phyloP scores from a whole-genome alignment of 352 stramenopile genomes.

The Halophytophthora polymorphica region DNA sequence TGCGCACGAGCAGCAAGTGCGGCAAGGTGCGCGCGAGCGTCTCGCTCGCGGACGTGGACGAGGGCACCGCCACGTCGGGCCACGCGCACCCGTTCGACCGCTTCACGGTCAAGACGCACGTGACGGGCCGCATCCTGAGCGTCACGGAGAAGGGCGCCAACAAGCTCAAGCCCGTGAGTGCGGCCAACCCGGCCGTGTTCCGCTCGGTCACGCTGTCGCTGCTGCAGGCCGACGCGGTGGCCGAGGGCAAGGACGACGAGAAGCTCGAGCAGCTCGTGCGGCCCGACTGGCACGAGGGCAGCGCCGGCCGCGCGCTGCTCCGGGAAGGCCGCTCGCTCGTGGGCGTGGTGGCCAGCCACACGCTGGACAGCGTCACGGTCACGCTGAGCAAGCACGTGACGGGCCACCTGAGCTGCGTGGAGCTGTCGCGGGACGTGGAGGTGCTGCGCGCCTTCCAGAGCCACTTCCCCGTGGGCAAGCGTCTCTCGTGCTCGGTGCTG shows the following conservation, averaged over 20 bases:
- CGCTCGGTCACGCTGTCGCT: constrained; percentile 71
- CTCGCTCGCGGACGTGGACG: constrained; percentile 84
- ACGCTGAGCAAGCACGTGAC: constrained; percentile 74
- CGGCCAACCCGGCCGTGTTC: constrained; percentile 73
- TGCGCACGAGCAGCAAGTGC: constrained; percentile 68
- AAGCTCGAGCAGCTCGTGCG: constrained; percentile 47
- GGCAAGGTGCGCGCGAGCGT: constrained; percentile 77
- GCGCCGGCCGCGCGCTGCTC: constrained; percentile 64
- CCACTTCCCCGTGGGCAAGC: constrained; percentile 77
- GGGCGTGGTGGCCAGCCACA: constrained; percentile 72
- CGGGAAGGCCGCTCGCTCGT: constrained; percentile 49
- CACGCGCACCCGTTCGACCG: constrained; percentile 75
- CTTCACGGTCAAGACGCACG: constrained; percentile 71
- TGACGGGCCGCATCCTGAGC: constrained; percentile 66
- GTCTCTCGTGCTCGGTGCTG: constrained; percentile 62
- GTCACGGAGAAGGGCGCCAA: constrained; percentile 76
- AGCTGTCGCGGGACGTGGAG: constrained; percentile 64
- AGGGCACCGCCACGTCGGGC: constrained; percentile 23
- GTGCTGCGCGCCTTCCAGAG: constrained; percentile 58
- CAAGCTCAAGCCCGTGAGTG: constrained; percentile 81
- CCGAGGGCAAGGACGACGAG: constrained; percentile 27
- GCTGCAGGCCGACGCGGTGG: constrained; percentile 38
- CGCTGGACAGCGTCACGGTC: constrained; percentile 48
- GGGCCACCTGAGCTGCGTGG: constrained; percentile 54
- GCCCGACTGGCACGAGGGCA: constrained; percentile 75